phyloP scores from a whole-genome alignment of 306 rosid species.

The Boehmeria nivea region DNA sequence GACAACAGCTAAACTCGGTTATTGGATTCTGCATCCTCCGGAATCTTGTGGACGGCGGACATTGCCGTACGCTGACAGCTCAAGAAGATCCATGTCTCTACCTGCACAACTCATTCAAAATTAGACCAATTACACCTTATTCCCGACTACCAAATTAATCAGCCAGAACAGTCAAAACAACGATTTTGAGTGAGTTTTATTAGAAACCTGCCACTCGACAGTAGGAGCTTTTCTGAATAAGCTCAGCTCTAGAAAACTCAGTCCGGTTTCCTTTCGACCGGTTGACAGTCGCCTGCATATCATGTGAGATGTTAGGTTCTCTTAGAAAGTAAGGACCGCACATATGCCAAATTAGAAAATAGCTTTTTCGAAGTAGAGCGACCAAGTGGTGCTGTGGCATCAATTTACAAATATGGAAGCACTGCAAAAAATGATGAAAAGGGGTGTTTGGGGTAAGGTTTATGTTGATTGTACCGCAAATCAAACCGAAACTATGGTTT shows the following conservation, averaged over 20 bases:
- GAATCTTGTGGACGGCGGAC: constrained; percentile 65
- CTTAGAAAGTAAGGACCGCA: neutral
- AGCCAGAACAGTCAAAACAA: constrained; percentile 7
- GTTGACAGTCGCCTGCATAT: constrained; percentile 70
- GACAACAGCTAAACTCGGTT: constrained; percentile 21
- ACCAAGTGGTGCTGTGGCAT: too few species aligned
- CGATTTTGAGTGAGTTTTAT: constrained; percentile 1
- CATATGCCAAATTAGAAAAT: too few species aligned
- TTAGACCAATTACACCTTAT: neutral
- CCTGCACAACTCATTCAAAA: constrained; percentile 42
- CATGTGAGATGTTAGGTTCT: constrained; percentile 6
- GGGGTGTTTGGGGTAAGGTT: too few species aligned
- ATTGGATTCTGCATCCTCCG: constrained; percentile 85
- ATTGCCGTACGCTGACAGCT: constrained; percentile 78
- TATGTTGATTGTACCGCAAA: too few species aligned
- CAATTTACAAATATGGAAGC: too few species aligned
- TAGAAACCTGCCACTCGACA: constrained; percentile 79
- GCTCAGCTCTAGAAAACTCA: constrained; percentile 68
- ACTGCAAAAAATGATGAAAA: too few species aligned
- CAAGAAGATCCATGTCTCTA: constrained; percentile 91
- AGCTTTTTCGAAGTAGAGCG: too few species aligned
- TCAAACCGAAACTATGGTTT: too few species aligned
- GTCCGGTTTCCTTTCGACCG: constrained; percentile 84
- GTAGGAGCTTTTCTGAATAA: constrained; percentile 84
- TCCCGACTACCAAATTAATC: constrained; percentile 13